Evolutionary conservation across 129 eudicot species (phyloP), one percentile per base, ranked within the genome.

Genomic region (Centaurea solstitialis): DNA sequence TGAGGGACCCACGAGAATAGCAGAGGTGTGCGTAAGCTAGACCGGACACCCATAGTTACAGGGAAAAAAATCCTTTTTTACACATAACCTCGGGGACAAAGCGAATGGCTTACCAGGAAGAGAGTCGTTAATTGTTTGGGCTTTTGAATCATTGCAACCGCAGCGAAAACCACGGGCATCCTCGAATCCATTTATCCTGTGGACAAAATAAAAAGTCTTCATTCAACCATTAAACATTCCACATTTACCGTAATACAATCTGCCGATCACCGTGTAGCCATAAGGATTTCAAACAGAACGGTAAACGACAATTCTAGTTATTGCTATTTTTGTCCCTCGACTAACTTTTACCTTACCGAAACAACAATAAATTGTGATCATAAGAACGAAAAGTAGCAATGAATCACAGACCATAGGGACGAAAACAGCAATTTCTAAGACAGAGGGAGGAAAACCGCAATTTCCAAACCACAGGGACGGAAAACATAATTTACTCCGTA

Each of bases 31-130:
- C 12, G 12, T 3, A 41, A 41, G 47, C 47, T 41, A 3, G 47
- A 8, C 47, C 47, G 12, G 12, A 41, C 12, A 41, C 47, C 47
- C 1, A 41, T 33, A 33, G 37, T 33, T 33, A 33, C 37, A 8
- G 47, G n/a, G n/a, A n/a, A n/a, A 10, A 41, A 41, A 41, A 2
- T 8, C 47, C 12, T 12, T 5, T 45, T 39, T 39, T 18, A 73
- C 61, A 43, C 35, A 7, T 50, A n/a, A 4, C n/a, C n/a, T n/a
- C n/a, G n/a, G n/a, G n/a, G n/a, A 38, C 28, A 70, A 76, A n/a
- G n/a, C n/a, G n/a, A n/a, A n/a, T n/a, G n/a, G n/a, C 66, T 40
- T 87, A 93, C 98, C 95, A 39, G 97, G 79, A 26, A 87, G 80
- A 70, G 88, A 64, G 33, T 88, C 91, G 47, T 86, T 87, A 72